Conservation (phyloP, 768 basidiomycete species). For the Calvatia gigantea region DNA sequence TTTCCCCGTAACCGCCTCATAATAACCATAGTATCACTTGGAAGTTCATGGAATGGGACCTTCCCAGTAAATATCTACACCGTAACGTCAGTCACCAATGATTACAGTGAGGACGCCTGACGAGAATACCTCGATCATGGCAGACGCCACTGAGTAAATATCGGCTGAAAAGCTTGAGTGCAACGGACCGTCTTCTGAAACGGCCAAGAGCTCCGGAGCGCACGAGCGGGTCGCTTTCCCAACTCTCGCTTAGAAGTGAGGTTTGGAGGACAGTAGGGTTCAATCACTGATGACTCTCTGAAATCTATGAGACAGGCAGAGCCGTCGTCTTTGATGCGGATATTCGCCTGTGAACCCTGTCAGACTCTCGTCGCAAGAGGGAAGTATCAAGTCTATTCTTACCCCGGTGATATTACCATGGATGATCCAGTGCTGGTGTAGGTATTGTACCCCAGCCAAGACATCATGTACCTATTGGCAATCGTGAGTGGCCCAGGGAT, state of each 20-base stretch:
- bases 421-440: constrained; percentile 14
- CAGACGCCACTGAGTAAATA: background rate
- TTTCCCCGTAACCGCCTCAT: background rate
- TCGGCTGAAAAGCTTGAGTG: background rate
- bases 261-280: background rate
- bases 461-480: constrained; percentile 10
- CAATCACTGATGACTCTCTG: constrained; percentile 12
- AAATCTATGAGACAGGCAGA: constrained; percentile 19
- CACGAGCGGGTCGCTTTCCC: background rate
- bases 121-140: background rate
- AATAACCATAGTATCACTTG: background rate
- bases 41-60: background rate
- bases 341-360: constrained; percentile 13
- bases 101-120: too few relatives aligned
- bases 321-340: constrained; percentile 16
- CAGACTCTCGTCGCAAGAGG: background rate
- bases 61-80: background rate
- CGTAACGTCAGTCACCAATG: background rate
- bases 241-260: background rate
- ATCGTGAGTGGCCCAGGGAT: background rate
- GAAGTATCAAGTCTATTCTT: background rate
- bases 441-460: constrained; percentile 13
- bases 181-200: background rate
- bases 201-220: background rate
- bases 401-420: constrained; percentile 21